phyloP scores from a whole-genome alignment of 1,284 basidiomycete genomes.

The Inonotus obliquus region DNA sequence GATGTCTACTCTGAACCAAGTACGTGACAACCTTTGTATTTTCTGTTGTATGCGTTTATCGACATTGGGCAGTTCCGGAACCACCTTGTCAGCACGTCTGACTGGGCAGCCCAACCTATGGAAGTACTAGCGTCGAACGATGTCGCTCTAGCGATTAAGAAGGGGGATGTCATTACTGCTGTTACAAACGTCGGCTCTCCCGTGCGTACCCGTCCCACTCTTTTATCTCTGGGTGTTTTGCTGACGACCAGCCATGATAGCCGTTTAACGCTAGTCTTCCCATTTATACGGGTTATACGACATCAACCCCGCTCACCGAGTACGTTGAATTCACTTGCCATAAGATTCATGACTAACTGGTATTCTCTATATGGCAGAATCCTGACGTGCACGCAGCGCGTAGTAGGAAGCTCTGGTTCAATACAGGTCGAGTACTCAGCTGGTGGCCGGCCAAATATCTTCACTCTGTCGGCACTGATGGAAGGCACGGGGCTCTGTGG shows the following conservation, averaged over 20 bases:
- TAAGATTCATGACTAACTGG: conserved; percentile 5
- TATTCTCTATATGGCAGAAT: conserved; percentile 35
- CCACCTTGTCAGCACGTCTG: conserved; percentile 54
- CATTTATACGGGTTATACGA: conserved; percentile 47
- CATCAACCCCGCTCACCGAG: conserved; percentile 49
- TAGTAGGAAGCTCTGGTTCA: conserved; percentile 57
- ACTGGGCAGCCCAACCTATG: conserved; percentile 55
- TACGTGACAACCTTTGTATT: conserved; percentile 21
- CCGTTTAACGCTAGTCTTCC: conserved; percentile 51
- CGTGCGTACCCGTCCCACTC: conserved; percentile 34
- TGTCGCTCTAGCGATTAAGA: conserved; percentile 64
- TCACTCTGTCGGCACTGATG: neutral
- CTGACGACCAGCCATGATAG: conserved; percentile 29
- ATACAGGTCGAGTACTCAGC: conserved; percentile 52
- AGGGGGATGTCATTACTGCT: conserved; percentile 65
- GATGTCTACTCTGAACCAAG: conserved; percentile 61
- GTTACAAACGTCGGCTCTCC: conserved; percentile 77
- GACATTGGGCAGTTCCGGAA: conserved; percentile 49
- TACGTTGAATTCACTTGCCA: conserved; percentile 29
- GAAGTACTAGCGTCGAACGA: conserved; percentile 54
- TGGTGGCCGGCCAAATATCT: conserved; percentile 41
- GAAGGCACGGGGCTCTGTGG: conserved; percentile 11
- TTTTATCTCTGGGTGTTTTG: neutral
- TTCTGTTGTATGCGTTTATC: neutral
- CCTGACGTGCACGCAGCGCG: conserved; percentile 58